Evolutionary conservation across 1,284 basidiomycete species (phyloP).

Genomic region (Ceratobasidium sp.): DNA sequence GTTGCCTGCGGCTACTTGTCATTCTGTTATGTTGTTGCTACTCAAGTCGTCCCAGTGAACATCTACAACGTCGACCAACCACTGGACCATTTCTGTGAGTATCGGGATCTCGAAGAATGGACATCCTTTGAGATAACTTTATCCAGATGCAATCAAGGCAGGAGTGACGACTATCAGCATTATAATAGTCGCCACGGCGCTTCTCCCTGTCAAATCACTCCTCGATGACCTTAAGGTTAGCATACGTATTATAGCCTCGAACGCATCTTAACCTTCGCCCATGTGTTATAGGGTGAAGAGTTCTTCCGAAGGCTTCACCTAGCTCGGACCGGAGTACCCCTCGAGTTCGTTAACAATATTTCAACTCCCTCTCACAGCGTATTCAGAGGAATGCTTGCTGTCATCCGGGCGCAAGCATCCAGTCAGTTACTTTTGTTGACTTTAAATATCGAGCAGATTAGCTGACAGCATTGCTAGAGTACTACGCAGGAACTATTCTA

Average conservation of each 20-base stretch:
- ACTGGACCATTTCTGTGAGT: slow-evolving; percentile 30
- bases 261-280: too few relatives aligned
- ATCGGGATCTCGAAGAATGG: neutral
- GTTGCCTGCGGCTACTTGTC: slow-evolving; percentile 24
- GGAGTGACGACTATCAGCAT: slow-evolving; percentile 39
- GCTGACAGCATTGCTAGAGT: neutral
- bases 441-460: neutral
- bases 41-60: slow-evolving; percentile 17
- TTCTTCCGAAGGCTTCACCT: slow-evolving; percentile 29
- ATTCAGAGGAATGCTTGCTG: slow-evolving; percentile 1
- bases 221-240: slow-evolving; percentile 58
- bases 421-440: slow-evolving; percentile 17
- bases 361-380: slow-evolving; percentile 35
- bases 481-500: slow-evolving; percentile 35
- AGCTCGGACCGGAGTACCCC: slow-evolving; percentile 5
- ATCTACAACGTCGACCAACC: slow-evolving; percentile 30
- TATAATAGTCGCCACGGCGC: slow-evolving; percentile 28
- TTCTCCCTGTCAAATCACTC: slow-evolving; percentile 31
- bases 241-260: too few relatives aligned
- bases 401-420: slow-evolving; percentile 8
- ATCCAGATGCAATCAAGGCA: slow-evolving; percentile 38
- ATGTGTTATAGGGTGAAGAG: slow-evolving; percentile 21
- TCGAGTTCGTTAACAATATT: slow-evolving; percentile 30
- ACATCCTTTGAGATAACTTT: neutral
- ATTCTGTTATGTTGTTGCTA: slow-evolving; percentile 34